Conservation (phyloP, 2,329 filamentous ascomycete species). For the Chalara sp. region DNA sequence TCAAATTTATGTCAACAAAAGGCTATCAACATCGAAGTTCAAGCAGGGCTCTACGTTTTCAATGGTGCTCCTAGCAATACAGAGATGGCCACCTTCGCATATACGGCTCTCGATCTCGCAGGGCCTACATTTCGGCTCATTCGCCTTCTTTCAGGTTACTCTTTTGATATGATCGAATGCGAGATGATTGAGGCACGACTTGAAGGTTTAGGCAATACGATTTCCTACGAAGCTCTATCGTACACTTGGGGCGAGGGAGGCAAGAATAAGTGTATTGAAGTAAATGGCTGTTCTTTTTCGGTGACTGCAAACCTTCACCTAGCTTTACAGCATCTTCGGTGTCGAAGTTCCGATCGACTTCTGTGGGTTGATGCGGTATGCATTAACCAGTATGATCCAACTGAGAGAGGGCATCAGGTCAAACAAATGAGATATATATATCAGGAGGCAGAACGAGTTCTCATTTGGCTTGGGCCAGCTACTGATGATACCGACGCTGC, state of each 20-base stretch:
- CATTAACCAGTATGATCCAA: background rate
- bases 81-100: too few relatives aligned
- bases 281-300: background rate
- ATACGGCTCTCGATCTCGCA: too few relatives aligned
- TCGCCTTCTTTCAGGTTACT: too few relatives aligned
- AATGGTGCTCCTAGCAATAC: too few relatives aligned
- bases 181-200: too few relatives aligned
- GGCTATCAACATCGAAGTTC: too few relatives aligned
- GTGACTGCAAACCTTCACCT: background rate
- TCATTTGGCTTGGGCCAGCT: background rate
- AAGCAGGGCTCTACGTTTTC: too few relatives aligned
- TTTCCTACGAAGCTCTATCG: background rate
- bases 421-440: background rate
- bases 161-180: too few relatives aligned
- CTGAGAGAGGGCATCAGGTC: background rate
- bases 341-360: background rate
- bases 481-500: too few relatives aligned
- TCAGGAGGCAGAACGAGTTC: background rate
- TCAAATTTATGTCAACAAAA: too few relatives aligned
- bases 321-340: background rate
- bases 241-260: background rate
- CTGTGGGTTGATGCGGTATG: background rate
- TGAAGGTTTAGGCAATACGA: too few relatives aligned
- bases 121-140: too few relatives aligned
- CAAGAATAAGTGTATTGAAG: background rate